Percentiles rank a stretch among this genome's conserved stretches.
phyloP scores from a whole-genome alignment of 441 rosid genomes.

The Arabidopsis lyrata region DNA sequence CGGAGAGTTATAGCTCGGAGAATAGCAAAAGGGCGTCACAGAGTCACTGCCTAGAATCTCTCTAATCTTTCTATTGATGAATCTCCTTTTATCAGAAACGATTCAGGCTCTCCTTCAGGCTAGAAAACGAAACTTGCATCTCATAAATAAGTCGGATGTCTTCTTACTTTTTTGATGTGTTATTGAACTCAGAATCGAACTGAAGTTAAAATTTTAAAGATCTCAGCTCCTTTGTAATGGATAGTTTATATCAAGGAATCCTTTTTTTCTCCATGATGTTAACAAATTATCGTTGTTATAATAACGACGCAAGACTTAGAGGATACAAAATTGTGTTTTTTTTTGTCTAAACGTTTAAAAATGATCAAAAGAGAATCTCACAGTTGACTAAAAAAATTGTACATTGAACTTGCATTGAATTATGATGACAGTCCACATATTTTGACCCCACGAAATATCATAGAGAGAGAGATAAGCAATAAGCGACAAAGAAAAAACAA shows the following conservation, averaged over 20 bases:
- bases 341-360: not conserved
- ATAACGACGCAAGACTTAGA: not conserved
- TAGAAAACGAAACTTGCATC: constrained; percentile 17
- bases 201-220: not conserved
- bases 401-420: constrained; percentile 43
- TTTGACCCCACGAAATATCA: constrained; percentile 41
- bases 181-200: constrained; percentile 24
- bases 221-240: constrained; percentile 20
- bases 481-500: constrained; percentile 39
- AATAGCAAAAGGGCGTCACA: constrained; percentile 91
- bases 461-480: constrained; percentile 25
- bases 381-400: constrained; percentile 38
- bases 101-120: constrained; percentile 19
- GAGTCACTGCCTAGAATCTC: constrained; percentile 77
- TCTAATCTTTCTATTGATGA: constrained; percentile 1
- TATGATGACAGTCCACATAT: constrained; percentile 32
- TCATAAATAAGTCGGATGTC: constrained; percentile 30
- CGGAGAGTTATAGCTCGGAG: constrained; percentile 95
- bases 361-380: constrained; percentile 38
- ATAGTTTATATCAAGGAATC: constrained; percentile 8
- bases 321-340: not conserved
- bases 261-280: not conserved
- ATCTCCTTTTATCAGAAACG: constrained; percentile 4
- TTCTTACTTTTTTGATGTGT: constrained; percentile 29
- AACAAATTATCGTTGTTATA: not conserved